These are phyloP conservation scores for Torulaspora globosa DNA, from an alignment of 1,139 yeast genomes.

Conservation along the genomic window DNA sequence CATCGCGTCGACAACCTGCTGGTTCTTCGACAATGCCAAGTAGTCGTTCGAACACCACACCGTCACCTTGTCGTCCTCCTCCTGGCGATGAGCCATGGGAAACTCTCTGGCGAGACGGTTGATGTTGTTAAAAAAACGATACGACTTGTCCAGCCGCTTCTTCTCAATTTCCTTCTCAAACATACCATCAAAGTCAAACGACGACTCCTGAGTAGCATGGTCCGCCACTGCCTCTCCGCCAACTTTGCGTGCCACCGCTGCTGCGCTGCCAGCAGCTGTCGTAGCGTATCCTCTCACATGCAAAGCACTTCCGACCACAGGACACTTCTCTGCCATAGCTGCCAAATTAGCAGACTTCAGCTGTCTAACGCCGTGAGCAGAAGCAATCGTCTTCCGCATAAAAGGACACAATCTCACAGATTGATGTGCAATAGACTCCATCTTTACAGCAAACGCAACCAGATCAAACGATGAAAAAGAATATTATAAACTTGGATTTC, in stretches of 20 bases:
- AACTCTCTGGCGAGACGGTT: slow-evolving; percentile 91
- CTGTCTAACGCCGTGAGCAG: slow-evolving; percentile 54
- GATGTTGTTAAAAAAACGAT: slow-evolving; percentile 93
- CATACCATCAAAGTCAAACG: slow-evolving; percentile 64
- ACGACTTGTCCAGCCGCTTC: slow-evolving; percentile 84
- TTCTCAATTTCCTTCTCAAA: slow-evolving; percentile 59
- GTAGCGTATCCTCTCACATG: slow-evolving; percentile 32
- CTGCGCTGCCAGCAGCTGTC: slow-evolving; percentile 27
- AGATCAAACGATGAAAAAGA: slow-evolving; percentile 1
- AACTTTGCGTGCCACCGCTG: slow-evolving; percentile 41
- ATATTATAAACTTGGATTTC: slow-evolving; percentile 2
- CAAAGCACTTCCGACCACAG: slow-evolving; percentile 82
- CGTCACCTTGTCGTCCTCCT: slow-evolving; percentile 77
- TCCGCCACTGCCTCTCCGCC: slow-evolving; percentile 30
- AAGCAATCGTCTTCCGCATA: slow-evolving; percentile 59
- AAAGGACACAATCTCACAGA: slow-evolving; percentile 84
- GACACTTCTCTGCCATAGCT: slow-evolving; percentile 70
- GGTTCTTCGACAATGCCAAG: slow-evolving; percentile 87
- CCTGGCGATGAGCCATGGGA: slow-evolving; percentile 82
- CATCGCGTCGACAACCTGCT: slow-evolving; percentile 69
- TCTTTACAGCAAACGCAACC: slow-evolving; percentile 28
- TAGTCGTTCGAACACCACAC: slow-evolving; percentile 99
- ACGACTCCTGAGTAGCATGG: slow-evolving; percentile 41
- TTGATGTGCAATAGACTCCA: slow-evolving; percentile 79
- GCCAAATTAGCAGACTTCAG: slow-evolving; percentile 50